Evolutionary conservation across 2,329 filamentous ascomycete species (phyloP).

Genomic region (Incumbomyces lentus): DNA sequence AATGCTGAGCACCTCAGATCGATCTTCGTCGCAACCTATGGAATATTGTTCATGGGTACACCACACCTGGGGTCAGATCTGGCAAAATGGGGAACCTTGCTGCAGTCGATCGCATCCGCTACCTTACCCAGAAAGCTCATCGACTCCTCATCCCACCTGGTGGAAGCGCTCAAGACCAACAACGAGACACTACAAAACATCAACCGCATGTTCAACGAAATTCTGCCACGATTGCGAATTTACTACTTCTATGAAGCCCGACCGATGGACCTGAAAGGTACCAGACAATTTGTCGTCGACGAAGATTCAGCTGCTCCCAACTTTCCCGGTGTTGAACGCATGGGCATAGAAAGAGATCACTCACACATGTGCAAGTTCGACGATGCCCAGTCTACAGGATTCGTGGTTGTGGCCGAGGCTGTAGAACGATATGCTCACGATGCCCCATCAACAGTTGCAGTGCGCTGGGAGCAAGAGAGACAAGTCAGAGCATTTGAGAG

Average conservation of each 20-base stretch:
- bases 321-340: conserved; percentile 59
- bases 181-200: conserved; percentile 67
- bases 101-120: conserved; percentile 58
- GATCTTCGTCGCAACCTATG: conserved; percentile 65
- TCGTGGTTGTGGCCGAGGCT: conserved; percentile 42
- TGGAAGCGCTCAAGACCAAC: conserved; percentile 61
- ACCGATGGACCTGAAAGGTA: conserved; percentile 58
- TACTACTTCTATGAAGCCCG: conserved; percentile 69
- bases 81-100: conserved; percentile 55
- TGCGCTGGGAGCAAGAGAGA: conserved; percentile 52
- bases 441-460: conserved; percentile 44
- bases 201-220: conserved; percentile 61
- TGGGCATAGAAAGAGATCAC: conserved; percentile 65
- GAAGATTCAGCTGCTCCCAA: conserved; percentile 58
- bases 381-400: conserved; percentile 55
- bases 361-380: conserved; percentile 64
- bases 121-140: conserved; percentile 57
- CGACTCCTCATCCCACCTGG: conserved; percentile 55
- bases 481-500: conserved; percentile 28
- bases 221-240: conserved; percentile 60
- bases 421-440: conserved; percentile 37
- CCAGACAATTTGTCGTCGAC: conserved; percentile 56
- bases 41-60: conserved; percentile 66
- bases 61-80: conserved; percentile 61
- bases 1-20: conserved; percentile 56